A percentile compares a stretch with the other conserved stretches of the same genome.
These are phyloP conservation scores for Pachyrhizus erosus DNA, from an alignment of 306 rosid genomes.

Conservation along the genomic window DNA sequence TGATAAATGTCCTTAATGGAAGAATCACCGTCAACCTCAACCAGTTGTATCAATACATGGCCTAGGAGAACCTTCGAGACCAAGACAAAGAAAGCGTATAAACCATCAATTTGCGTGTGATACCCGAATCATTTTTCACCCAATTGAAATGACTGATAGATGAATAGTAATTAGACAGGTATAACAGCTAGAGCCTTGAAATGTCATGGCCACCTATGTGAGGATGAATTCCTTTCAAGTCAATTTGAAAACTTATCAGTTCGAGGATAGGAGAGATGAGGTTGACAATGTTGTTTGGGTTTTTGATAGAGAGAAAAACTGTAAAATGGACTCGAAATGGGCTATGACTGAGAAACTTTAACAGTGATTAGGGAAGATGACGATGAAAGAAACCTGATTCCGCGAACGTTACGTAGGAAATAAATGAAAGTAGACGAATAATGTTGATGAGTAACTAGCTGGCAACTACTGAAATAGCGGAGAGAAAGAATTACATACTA, in stretches of 20 bases:
- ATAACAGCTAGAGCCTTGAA: slow-evolving; percentile 75
- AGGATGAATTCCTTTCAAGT: slow-evolving; percentile 60
- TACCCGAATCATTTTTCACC: slow-evolving; percentile 63
- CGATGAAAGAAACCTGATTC: not conserved
- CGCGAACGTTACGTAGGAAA: not conserved
- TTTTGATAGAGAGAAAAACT: not conserved
- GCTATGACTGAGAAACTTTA: not conserved
- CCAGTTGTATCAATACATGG: slow-evolving; percentile 68
- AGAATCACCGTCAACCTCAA: slow-evolving; percentile 39
- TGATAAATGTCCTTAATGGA: slow-evolving; percentile 54
- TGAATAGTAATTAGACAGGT: slow-evolving; percentile 68
- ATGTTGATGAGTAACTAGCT: not conserved
- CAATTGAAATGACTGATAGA: slow-evolving; percentile 62
- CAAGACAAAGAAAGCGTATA: slow-evolving; percentile 61
- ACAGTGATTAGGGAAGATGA: not conserved
- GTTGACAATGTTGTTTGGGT: not conserved
- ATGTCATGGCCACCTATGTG: slow-evolving; percentile 62
- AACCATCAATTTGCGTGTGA: slow-evolving; percentile 51
- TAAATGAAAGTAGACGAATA: not conserved
- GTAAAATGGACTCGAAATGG: not conserved
- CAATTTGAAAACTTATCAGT: not conserved
- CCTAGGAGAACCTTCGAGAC: slow-evolving; percentile 59
- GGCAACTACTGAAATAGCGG: not conserved
- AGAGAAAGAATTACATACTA: not conserved
- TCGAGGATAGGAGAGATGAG: not conserved